Percentiles rank a stretch among this genome's conserved stretches.
Conservation (phyloP, 1,139 yeast species). For the Geotrichum bryndzae region DNA sequence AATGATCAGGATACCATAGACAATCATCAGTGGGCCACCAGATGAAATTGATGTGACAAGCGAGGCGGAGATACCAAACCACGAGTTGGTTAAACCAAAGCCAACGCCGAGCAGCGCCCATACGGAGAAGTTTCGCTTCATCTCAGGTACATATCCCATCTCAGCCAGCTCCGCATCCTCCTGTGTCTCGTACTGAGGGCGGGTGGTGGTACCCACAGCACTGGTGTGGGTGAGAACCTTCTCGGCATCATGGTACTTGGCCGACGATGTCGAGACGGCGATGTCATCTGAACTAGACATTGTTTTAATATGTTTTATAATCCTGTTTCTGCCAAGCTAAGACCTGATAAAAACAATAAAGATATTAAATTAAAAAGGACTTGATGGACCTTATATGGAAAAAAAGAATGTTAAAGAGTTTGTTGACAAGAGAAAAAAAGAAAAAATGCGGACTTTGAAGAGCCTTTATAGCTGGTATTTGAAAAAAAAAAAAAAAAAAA, state of each 20-base stretch:
- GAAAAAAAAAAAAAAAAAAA: background rate
- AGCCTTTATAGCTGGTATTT: background rate
- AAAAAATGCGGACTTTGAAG: background rate
- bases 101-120: slow-evolving; percentile 50
- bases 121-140: slow-evolving; percentile 47
- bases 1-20: slow-evolving; percentile 47
- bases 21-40: slow-evolving; percentile 47
- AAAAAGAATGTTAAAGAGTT: background rate
- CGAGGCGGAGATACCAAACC: slow-evolving; percentile 50
- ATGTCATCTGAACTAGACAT: background rate
- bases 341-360: background rate
- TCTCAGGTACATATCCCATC: slow-evolving; percentile 33
- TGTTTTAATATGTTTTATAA: background rate
- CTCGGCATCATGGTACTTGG: slow-evolving; percentile 1
- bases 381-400: background rate
- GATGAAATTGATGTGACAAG: slow-evolving; percentile 44
- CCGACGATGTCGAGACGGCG: background rate
- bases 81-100: slow-evolving; percentile 49
- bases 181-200: background rate
- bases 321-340: background rate
- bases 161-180: slow-evolving; percentile 20
- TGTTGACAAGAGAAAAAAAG: background rate
- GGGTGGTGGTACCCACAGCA: background rate
- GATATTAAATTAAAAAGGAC: background rate
- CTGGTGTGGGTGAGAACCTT: slow-evolving; percentile 1